A percentile compares a stretch with the other conserved stretches of the same genome.
Evolutionary conservation across 331 rosid genomes (phyloP).

Genomic region (Cydonia oblonga): DNA sequence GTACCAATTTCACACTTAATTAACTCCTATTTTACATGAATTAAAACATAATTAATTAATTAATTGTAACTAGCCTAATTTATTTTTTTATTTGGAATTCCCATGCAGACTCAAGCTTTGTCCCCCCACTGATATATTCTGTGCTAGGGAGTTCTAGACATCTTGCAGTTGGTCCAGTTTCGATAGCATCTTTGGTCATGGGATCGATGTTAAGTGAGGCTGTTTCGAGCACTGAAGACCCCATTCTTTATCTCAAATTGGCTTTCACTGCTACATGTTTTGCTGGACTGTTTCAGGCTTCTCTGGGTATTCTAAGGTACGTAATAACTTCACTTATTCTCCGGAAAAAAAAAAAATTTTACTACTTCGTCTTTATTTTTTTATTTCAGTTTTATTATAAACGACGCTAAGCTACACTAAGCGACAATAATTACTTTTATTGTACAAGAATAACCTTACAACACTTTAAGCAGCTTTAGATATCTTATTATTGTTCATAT

Average conservation of each 20-base stretch:
- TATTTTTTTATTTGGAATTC: background rate
- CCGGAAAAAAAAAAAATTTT: no score
- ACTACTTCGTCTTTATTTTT: no score
- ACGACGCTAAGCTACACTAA: no score
- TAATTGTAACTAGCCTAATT: background rate
- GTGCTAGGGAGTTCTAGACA: constrained; percentile 89
- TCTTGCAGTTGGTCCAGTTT: constrained; percentile 93
- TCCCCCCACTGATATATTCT: constrained; percentile 82
- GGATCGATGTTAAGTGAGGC: constrained; percentile 85
- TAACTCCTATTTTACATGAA: background rate
- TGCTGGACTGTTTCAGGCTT: constrained; percentile 88
- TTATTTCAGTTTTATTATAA: no score
- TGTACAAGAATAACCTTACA: background rate
- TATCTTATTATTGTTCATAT: background rate
- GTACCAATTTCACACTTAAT: constrained; percentile 15
- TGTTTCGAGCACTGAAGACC: constrained; percentile 50
- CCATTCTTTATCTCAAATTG: constrained; percentile 71
- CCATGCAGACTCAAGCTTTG: constrained; percentile 94
- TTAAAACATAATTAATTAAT: background rate
- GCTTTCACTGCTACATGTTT: constrained; percentile 92
- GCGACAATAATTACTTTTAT: background rate
- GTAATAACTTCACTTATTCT: background rate
- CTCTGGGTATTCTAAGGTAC: constrained; percentile 84
- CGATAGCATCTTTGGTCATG: constrained; percentile 94
- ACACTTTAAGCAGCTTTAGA: background rate